phyloP scores from a whole-genome alignment of 2,329 filamentous ascomycete genomes.

The Penicillium oxalicum region DNA sequence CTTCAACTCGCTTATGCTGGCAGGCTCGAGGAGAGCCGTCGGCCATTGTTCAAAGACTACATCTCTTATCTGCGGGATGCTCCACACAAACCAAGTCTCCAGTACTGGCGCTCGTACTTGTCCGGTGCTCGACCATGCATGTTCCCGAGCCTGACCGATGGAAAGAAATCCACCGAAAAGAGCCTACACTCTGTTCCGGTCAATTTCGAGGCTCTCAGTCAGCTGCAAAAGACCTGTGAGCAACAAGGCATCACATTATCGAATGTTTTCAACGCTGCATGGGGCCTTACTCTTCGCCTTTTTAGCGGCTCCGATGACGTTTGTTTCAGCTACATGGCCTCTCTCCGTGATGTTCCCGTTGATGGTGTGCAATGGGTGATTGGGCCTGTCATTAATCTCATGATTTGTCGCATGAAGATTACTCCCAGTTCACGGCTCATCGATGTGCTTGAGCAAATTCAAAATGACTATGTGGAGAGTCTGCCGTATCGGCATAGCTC shows the following conservation, averaged over 20 bases:
- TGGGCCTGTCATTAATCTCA: conserved; percentile 45
- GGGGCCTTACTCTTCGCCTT: conserved; percentile 58
- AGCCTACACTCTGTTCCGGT: conserved; percentile 27
- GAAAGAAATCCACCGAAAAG: conserved; percentile 14
- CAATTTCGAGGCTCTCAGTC: conserved; percentile 23
- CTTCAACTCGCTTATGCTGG: conserved; percentile 43
- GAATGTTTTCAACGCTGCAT: conserved; percentile 62
- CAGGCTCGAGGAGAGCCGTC: conserved; percentile 32
- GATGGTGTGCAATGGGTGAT: conserved; percentile 38
- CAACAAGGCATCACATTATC: conserved; percentile 43
- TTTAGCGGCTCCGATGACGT: conserved; percentile 66
- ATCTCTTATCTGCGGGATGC: conserved; percentile 27
- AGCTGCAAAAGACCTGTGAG: conserved; percentile 38
- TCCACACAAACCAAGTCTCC: conserved; percentile 23
- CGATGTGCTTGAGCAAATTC: conserved; percentile 38
- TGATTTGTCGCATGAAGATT: conserved; percentile 41
- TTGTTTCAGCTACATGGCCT: conserved; percentile 43
- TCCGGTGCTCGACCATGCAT: conserved; percentile 29
- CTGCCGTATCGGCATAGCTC: conserved; percentile 41
- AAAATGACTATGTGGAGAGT: conserved; percentile 44
- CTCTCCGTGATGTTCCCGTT: conserved; percentile 38
- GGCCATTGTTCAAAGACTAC: conserved; percentile 33
- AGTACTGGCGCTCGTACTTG: conserved; percentile 37
- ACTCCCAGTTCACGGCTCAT: conserved; percentile 27
- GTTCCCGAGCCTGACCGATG: conserved; percentile 34